Conservation (phyloP, 352 stramenopile genomes). For the Porosira glacialis region DNA sequence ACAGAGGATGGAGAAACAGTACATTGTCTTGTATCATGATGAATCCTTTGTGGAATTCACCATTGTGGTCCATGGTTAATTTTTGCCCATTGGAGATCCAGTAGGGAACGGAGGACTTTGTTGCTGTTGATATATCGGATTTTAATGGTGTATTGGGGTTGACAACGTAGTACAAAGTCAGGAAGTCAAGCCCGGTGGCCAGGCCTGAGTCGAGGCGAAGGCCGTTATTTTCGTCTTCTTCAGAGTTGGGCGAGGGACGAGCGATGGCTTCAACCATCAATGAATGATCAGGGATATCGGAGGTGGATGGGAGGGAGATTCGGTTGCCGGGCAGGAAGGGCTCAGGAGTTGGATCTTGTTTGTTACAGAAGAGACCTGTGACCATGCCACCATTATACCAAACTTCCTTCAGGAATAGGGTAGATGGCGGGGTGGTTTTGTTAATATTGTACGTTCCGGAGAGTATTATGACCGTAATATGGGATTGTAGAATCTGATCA, state of each 20-base stretch:
- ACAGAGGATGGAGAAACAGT: no score
- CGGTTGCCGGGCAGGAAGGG: slow-evolving; percentile 9
- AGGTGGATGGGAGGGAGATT: neutral
- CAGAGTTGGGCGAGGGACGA: neutral
- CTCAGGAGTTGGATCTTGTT: slow-evolving; percentile 2
- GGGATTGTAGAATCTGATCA: slow-evolving; percentile 20
- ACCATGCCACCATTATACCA: slow-evolving; percentile 11
- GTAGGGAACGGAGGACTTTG: neutral
- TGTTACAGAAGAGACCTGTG: neutral
- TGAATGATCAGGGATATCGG: slow-evolving; percentile 10
- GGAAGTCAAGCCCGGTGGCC: neutral
- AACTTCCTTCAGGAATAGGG: slow-evolving; percentile 5
- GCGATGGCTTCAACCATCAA: neutral
- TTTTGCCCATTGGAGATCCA: neutral
- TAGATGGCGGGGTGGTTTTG: neutral
- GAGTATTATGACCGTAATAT: slow-evolving; percentile 11
- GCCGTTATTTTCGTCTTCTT: neutral
- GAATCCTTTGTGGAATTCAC: neutral
- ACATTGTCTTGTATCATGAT: no score
- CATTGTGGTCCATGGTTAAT: neutral
- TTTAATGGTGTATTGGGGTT: neutral
- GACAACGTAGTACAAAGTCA: no score
- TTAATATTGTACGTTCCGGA: slow-evolving; percentile 5
- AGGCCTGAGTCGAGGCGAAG: neutral
- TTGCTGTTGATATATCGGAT: neutral